Percentiles rank a stretch among this genome's conserved stretches.
These are phyloP conservation scores for Aspergillus homomorphus DNA, from an alignment of 495 filamentous ascomycete species.

Conservation along the genomic window DNA sequence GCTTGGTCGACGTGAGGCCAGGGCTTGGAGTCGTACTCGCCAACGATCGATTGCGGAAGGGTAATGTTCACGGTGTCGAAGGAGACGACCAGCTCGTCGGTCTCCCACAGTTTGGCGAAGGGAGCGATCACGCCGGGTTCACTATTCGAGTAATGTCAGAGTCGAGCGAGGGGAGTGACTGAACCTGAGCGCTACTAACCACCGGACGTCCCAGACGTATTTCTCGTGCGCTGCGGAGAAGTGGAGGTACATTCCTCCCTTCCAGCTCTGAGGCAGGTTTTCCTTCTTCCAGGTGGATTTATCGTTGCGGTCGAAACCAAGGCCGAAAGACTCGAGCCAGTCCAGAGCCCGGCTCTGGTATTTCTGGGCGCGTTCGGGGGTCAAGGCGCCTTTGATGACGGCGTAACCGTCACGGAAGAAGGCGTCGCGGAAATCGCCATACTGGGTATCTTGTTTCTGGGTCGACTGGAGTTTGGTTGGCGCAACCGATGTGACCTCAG, in stretches of 20 bases:
- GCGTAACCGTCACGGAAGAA: constrained; percentile 23
- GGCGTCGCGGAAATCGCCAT: constrained; percentile 28
- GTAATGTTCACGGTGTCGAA: constrained; percentile 28
- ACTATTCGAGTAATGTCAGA: not conserved
- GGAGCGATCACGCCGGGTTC: constrained; percentile 27
- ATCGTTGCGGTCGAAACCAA: constrained; percentile 10
- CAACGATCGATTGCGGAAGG: constrained; percentile 15
- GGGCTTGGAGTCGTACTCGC: constrained; percentile 13
- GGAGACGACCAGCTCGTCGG: constrained; percentile 30
- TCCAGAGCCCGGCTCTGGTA: constrained; percentile 9
- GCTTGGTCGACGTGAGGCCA: constrained; percentile 33
- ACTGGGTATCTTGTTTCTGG: constrained; percentile 5
- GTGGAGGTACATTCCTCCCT: constrained; percentile 13
- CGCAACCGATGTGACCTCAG: not conserved
- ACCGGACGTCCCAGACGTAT: constrained; percentile 12
- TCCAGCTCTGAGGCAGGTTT: constrained; percentile 12
- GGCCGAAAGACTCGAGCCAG: constrained; percentile 11
- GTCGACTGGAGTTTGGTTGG: not conserved
- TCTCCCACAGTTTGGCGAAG: constrained; percentile 33
- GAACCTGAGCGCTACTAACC: not conserved
- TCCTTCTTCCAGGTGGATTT: constrained; percentile 10
- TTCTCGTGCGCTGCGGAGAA: constrained; percentile 13
- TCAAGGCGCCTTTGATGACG: constrained; percentile 27
- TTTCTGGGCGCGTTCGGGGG: constrained; percentile 13
- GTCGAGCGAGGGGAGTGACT: not conserved